These are phyloP conservation scores for Blyttiomyces sp. DNA, from an alignment of 371 early-diverging fungal genomes.

Conservation along the genomic window DNA sequence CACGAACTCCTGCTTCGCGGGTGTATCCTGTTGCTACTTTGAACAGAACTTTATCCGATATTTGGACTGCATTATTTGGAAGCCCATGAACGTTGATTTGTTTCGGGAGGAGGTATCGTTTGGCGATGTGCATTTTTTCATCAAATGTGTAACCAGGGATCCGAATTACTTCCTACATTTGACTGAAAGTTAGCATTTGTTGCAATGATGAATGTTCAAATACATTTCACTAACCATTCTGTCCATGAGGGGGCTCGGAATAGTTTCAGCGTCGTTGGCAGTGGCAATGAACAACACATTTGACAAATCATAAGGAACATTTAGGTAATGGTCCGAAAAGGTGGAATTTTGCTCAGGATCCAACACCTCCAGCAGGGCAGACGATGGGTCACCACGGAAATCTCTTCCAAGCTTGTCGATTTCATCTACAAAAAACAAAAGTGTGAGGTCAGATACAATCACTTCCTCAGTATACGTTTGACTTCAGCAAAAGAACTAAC, in stretches of 20 bases:
- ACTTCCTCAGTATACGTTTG: no score
- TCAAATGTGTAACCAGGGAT: constrained; percentile 82
- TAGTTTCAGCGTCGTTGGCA: constrained; percentile 74
- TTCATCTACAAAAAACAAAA: constrained; percentile 55
- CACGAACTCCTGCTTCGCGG: constrained; percentile 83
- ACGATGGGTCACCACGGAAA: constrained; percentile 71
- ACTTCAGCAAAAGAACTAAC: constrained; percentile 1
- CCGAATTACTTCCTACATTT: constrained; percentile 61
- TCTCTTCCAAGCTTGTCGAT: constrained; percentile 77
- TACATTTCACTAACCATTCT: constrained; percentile 56
- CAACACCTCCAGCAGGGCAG: constrained; percentile 82
- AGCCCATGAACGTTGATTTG: constrained; percentile 70
- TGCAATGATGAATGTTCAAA: neutral
- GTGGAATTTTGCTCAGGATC: constrained; percentile 86
- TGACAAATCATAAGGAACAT: constrained; percentile 81
- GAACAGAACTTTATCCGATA: constrained; percentile 56
- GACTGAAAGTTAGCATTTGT: neutral
- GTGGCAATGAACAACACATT: constrained; percentile 84
- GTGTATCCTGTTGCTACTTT: constrained; percentile 74
- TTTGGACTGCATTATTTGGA: constrained; percentile 39
- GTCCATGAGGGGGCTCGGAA: constrained; percentile 78
- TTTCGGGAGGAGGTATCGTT: constrained; percentile 58
- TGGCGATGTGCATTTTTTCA: constrained; percentile 64
- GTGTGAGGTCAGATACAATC: neutral
- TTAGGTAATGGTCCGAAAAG: constrained; percentile 79